A percentile compares a stretch with the other conserved stretches of the same genome.
Evolutionary conservation across 352 stramenopile genomes (phyloP).

Genomic region (Thalassiosira ordinaria): DNA sequence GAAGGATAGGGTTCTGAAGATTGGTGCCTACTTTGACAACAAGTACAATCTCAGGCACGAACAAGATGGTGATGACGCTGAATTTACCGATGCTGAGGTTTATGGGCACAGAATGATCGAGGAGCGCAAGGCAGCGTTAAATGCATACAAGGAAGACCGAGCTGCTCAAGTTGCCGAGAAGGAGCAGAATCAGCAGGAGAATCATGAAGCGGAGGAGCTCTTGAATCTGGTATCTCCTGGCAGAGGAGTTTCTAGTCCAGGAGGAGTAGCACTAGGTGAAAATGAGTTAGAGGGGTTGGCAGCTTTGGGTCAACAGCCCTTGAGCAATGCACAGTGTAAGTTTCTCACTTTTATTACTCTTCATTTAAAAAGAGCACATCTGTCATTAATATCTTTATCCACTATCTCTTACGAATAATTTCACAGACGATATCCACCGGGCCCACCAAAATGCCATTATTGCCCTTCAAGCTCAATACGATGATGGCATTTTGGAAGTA

Average conservation of each 20-base stretch:
- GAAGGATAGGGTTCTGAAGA: constrained; percentile 6
- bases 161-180: background rate
- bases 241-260: background rate
- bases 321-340: background rate
- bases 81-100: background rate
- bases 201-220: background rate
- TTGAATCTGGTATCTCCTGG: constrained; percentile 5
- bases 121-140: background rate
- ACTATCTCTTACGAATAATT: no score
- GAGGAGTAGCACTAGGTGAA: background rate
- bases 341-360: background rate
- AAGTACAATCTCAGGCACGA: background rate
- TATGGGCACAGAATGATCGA: background rate
- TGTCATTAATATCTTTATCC: no score
- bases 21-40: background rate
- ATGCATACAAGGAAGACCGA: background rate
- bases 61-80: background rate
- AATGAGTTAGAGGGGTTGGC: background rate
- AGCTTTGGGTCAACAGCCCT: background rate
- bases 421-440: no score
- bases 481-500: constrained; percentile 1
- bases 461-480: background rate
- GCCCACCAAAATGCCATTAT: no score
- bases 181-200: background rate
- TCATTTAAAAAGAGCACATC: constrained; percentile 3